Evolutionary conservation across 2,329 filamentous ascomycete genomes (phyloP).

Genomic region (Rugonectria rugulosa): DNA sequence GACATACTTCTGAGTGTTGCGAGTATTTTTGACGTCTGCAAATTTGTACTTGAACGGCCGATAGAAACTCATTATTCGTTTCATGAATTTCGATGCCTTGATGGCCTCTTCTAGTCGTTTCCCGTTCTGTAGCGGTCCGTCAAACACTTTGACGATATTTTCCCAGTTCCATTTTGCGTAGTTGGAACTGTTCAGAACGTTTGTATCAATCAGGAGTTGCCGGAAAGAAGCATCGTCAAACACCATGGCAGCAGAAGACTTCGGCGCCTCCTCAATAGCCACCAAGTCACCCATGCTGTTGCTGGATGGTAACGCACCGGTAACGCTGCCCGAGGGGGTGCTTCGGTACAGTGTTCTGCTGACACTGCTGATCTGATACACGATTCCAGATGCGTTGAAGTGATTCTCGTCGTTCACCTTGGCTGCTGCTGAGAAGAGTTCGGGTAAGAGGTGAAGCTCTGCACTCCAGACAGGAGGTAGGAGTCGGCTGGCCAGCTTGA

Average conservation of each 20-base stretch:
- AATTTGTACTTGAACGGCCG: conserved; percentile 97
- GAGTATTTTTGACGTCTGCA: conserved; percentile 86
- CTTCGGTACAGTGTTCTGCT: conserved; percentile 91
- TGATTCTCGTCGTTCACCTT: conserved; percentile 75
- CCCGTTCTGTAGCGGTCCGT: conserved; percentile 88
- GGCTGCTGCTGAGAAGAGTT: conserved; percentile 80
- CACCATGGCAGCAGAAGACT: conserved; percentile 53
- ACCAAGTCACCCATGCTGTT: conserved; percentile 58
- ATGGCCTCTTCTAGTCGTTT: conserved; percentile 94
- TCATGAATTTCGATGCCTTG: conserved; percentile 94
- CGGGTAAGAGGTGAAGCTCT: conserved; percentile 85
- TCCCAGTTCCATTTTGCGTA: conserved; percentile 99
- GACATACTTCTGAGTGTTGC: conserved; percentile 93
- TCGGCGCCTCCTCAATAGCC: conserved; percentile 64
- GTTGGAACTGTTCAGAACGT: conserved; percentile 88
- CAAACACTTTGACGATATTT: conserved; percentile 86
- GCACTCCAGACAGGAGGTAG: conserved; percentile 84
- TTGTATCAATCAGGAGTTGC: conserved; percentile 75
- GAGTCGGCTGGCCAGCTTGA: conserved; percentile 87
- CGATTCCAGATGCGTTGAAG: conserved; percentile 84
- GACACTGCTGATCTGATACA: conserved; percentile 98
- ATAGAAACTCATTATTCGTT: conserved; percentile 93
- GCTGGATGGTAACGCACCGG: conserved; percentile 50
- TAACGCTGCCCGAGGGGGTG: conserved; percentile 56
- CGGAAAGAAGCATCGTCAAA: conserved; percentile 70